A percentile compares a stretch with the other conserved stretches of the same genome.
Evolutionary conservation across 257 asterid species (phyloP).

Genomic region (Echium plantagineum): DNA sequence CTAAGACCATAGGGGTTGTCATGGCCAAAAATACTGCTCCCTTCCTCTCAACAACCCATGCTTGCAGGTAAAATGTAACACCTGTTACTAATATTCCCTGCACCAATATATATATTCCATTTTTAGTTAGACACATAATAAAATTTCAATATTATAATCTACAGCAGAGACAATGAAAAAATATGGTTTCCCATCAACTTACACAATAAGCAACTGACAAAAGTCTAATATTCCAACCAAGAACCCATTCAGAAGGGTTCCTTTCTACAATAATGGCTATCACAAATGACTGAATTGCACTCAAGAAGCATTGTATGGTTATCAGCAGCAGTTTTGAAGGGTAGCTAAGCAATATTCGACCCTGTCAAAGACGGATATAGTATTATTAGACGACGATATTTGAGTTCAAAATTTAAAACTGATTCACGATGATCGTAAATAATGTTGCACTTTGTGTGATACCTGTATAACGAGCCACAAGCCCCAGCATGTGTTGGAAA

Average conservation of each 20-base stretch:
- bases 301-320: conserved; percentile 53
- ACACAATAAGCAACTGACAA: conserved; percentile 64
- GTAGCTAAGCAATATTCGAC: conserved; percentile 32
- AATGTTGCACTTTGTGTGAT: background rate
- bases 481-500: conserved; percentile 57
- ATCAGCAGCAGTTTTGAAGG: conserved; percentile 74
- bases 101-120: background rate
- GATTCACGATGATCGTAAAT: no score
- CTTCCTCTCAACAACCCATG: conserved; percentile 80
- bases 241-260: conserved; percentile 53
- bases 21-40: conserved; percentile 76
- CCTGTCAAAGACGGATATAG: no score
- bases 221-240: conserved; percentile 55
- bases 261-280: conserved; percentile 49
- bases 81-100: conserved; percentile 89
- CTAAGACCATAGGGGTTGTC: conserved; percentile 52
- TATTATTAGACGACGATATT: no score
- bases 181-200: conserved; percentile 14
- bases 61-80: conserved; percentile 61
- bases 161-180: background rate
- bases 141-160: no score
- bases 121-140: background rate
- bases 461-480: conserved; percentile 80
- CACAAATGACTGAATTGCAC: conserved; percentile 56
- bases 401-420: no score